phyloP scores from a whole-genome alignment of 2,329 filamentous ascomycete genomes.

The Elsinoe arachidis region DNA sequence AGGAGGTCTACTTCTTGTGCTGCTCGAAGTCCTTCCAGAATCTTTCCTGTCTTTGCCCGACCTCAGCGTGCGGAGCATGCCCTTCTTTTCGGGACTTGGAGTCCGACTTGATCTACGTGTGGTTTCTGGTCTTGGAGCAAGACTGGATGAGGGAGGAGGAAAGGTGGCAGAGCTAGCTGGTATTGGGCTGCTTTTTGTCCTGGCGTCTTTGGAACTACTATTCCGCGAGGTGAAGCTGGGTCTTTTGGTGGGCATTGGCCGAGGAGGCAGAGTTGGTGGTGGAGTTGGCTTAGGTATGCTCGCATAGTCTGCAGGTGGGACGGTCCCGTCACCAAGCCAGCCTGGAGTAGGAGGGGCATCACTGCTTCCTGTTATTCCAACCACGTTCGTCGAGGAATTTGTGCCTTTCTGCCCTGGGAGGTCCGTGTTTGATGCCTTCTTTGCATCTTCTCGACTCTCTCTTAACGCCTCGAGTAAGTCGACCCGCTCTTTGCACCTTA shows the following conservation, averaged over 20 bases:
- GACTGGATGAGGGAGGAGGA: slow-evolving; percentile 24
- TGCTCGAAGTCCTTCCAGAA: slow-evolving; percentile 37
- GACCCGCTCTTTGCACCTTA: slow-evolving; percentile 89
- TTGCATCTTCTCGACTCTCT: slow-evolving; percentile 51
- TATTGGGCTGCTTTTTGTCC: slow-evolving; percentile 3
- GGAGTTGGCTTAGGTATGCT: slow-evolving; percentile 65
- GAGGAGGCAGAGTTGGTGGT: slow-evolving; percentile 34
- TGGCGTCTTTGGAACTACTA: slow-evolving; percentile 31
- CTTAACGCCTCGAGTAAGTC: slow-evolving; percentile 77
- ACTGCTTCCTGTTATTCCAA: slow-evolving; percentile 3
- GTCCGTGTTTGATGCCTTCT: slow-evolving; percentile 28
- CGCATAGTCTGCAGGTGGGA: slow-evolving; percentile 70
- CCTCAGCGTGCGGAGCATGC: slow-evolving; percentile 40
- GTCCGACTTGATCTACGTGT: slow-evolving; percentile 44
- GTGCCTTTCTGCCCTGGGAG: slow-evolving; percentile 6
- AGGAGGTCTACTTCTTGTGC: slow-evolving; percentile 39
- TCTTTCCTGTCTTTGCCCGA: slow-evolving; percentile 24
- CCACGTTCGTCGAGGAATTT: slow-evolving; percentile 10
- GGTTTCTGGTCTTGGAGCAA: slow-evolving; percentile 28
- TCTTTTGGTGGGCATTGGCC: slow-evolving; percentile 30
- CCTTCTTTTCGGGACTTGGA: slow-evolving; percentile 52
- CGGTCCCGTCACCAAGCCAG: slow-evolving; percentile 72
- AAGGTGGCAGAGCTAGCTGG: slow-evolving; percentile 8
- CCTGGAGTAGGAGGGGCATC: slow-evolving; percentile 31
- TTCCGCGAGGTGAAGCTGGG: slow-evolving; percentile 37